Percentiles rank a stretch among this genome's conserved stretches.
Conservation (phyloP, 2,329 filamentous ascomycete species). For the Cercospora sp. region DNA sequence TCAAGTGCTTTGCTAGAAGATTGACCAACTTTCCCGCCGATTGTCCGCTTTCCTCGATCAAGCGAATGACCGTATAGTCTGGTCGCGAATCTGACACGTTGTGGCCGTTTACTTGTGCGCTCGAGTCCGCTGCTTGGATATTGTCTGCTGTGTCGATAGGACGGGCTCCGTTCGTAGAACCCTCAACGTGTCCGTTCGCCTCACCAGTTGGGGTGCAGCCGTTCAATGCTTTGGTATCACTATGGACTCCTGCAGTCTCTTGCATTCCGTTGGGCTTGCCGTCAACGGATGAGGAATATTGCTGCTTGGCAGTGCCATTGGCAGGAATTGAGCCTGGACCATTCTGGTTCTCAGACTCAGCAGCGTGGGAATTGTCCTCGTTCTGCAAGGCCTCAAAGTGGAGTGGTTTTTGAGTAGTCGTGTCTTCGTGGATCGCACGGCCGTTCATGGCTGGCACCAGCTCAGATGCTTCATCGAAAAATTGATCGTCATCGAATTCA, state of each 20-base stretch:
- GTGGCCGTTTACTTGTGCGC: neutral
- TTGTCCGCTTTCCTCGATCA: conserved; percentile 70
- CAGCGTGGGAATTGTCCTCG: neutral
- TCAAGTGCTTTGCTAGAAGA: conserved; percentile 75
- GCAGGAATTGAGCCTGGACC: neutral
- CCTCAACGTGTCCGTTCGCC: neutral
- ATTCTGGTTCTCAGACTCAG: neutral
- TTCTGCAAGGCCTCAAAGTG: neutral
- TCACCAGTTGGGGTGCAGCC: neutral
- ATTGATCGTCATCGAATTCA: conserved; percentile 16
- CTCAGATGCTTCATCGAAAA: conserved; percentile 2
- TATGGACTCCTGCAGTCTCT: neutral
- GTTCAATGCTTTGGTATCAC: neutral
- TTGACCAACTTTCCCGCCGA: conserved; percentile 88
- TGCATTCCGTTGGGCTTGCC: neutral
- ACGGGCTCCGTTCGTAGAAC: neutral
- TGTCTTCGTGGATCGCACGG: neutral
- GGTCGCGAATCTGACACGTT: conserved; percentile 13
- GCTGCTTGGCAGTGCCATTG: neutral
- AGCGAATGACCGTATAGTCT: conserved; percentile 61
- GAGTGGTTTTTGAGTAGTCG: neutral
- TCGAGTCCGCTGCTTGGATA: neutral
- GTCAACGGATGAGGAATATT: neutral
- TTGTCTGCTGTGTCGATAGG: neutral
- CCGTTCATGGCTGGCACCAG: neutral